Evolutionary conservation across 2,329 filamentous ascomycete genomes (phyloP), one percentile per base, ranked within the genome.

Genomic region (Calycina marina): DNA sequence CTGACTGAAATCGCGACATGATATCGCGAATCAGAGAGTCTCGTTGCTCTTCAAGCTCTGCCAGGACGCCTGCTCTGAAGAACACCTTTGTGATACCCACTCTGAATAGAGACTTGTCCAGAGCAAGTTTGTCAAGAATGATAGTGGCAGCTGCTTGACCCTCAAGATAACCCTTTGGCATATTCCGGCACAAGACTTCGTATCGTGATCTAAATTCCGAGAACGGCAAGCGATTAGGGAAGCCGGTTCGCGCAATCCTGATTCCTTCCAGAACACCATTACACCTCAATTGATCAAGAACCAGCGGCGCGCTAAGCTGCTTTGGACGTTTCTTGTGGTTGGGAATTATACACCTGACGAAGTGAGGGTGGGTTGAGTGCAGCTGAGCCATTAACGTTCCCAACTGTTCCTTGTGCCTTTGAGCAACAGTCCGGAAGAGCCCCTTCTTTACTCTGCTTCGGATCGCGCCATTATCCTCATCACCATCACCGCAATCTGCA

Each of bases 201-300:
- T 98, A 98, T 40, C 90, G 77, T 48, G 92, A 83, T 33, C 90
- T 75, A 59, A 98, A 98, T 51, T 98, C 92, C 3, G 81, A 70
- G 53, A 98, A 98, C 1, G 82, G 70, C 18, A 98, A 65, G 44
- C 90, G 70, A 52, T 98, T 98, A 31, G 90, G 90, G 54, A 98
- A 98, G 14, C 90, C 90, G 4, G 92, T 98, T 28, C 90, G 75
- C 14, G 90, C 90, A 55, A 98, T 98, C 39, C 90, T 74, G 50
- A 98, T 98, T 40, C 90, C 90, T 59, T 98, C 90, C n/a, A 98
- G 66, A 3, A 98, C 90, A 79, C 90, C 90, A 53, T 98, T 98
- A 59, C 90, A 98, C 32, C 90, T 76, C n/a, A 98, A 63, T 54
- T 98, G 92, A 49, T 98, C 90, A 4, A 98, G 67, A 2, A 98